Base-by-base conservation (phyloP, 805 yeast species). In the Torulaspora indica region DNA sequence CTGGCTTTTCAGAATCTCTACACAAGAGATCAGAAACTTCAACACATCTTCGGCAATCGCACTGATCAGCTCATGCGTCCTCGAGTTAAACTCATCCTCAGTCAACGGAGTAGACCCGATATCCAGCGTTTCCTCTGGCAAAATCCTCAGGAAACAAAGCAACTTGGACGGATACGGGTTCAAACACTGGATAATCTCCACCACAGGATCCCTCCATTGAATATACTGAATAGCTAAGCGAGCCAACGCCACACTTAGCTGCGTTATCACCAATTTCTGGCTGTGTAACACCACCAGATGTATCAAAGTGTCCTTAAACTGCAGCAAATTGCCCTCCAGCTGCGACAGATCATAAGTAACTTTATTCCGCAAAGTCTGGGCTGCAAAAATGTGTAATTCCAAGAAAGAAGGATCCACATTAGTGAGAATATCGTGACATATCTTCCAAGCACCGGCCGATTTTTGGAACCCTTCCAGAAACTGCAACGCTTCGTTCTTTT, bases 101-200 rank as follows among this genome's bases (percentile, higher is more conserved):
- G 88, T 78, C 51, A 91, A 70, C 13, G 90, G 82, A 1, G 93
- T 78, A 46, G 80, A 80, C 53, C 82, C 85, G 40, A 81, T 79
- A 55, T 85, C 95, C 35, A 81, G 67, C 35, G 89, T 74, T 66
- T 93, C 98, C 63, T 93, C 98, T 1, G 99, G 98, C 45, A 93
- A 69, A 40, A 93, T 82, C 60, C 81, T 82, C 50, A 93, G 74
- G 57, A 91, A 89, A 58, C 86, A 95, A 44, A 95, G 70, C 34
- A 91, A 62, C 18, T 56, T 38, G 78, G 63, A 43, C 63, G 67
- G 54, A 75, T 60, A 38, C 69, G 60, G 41, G 61, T 69, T 40
- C 69, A 65, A 41, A 14, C 66, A 60, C 4, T 71, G 49, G 12
- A 85, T 77, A 44, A 88, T 75, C 52, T 89, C 96, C 18, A 68